Evolutionary conservation across 192 early-diverging fungal genomes (phyloP).

Genomic region (Mortierella hygrophila): DNA sequence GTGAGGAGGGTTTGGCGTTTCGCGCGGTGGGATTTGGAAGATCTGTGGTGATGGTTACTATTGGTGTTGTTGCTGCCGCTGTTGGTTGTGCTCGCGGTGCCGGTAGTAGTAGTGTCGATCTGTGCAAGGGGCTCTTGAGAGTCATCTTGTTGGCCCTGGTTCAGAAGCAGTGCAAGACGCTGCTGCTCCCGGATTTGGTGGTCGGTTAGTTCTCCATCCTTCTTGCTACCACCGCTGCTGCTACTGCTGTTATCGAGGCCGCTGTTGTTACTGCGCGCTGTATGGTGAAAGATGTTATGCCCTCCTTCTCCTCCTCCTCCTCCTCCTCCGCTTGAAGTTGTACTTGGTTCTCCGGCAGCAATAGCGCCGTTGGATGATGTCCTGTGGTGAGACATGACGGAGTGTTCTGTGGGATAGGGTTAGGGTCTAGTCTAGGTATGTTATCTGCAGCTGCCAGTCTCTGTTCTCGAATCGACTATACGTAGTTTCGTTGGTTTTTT

Average conservation of each 20-base stretch:
- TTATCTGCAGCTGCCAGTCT: not conserved
- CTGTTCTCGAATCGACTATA: not conserved
- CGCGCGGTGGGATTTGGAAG: not conserved
- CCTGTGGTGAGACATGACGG: not conserved
- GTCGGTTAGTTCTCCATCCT: too few species aligned
- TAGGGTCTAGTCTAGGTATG: not conserved
- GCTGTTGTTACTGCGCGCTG: not conserved
- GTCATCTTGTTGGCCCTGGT: not conserved
- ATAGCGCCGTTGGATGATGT: not conserved
- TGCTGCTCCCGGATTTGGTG: not conserved
- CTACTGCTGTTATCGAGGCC: not conserved
- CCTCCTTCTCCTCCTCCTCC: not conserved
- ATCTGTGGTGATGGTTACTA: not conserved
- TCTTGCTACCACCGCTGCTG: not conserved
- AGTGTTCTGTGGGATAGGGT: not conserved
- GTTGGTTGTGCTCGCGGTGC: not conserved
- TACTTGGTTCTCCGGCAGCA: not conserved
- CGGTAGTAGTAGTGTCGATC: not conserved
- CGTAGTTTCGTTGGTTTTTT: not conserved
- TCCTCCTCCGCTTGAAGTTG: not conserved
- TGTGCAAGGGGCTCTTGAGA: not conserved
- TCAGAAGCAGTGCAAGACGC: not conserved
- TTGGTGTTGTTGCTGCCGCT: not conserved
- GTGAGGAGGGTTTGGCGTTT: constrained; percentile 34
- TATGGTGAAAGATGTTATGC: not conserved